Percentiles rank a stretch among this genome's conserved stretches.
Evolutionary conservation across 371 early-diverging fungal species (phyloP).

Genomic region (Coemansia sp.): DNA sequence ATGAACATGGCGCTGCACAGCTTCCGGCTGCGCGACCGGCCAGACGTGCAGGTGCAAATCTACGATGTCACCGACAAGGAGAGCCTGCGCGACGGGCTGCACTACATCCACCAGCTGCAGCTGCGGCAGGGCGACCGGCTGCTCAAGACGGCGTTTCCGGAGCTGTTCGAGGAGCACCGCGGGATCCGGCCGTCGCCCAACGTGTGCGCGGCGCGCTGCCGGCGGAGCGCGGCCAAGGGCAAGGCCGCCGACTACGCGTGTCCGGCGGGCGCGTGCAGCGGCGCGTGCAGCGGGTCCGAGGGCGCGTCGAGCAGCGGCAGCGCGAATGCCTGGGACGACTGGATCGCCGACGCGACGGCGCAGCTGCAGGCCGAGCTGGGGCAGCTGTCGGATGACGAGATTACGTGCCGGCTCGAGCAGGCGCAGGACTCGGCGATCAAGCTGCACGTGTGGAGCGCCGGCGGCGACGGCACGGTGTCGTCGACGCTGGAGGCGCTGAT

Average conservation of each 20-base stretch:
- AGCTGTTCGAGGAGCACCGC: slow-evolving; percentile 23
- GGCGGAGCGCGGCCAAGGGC: not conserved
- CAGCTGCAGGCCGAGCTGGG: slow-evolving; percentile 30
- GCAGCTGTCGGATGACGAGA: slow-evolving; percentile 35
- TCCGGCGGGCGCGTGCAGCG: not conserved
- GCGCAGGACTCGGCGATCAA: slow-evolving; percentile 46
- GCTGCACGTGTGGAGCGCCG: slow-evolving; percentile 66
- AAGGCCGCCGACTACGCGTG: not conserved
- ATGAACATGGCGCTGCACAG: slow-evolving; percentile 57
- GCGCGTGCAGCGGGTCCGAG: too few species aligned
- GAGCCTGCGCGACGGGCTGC: slow-evolving; percentile 54
- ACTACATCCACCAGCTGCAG: slow-evolving; percentile 50
- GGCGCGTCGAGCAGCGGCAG: not conserved
- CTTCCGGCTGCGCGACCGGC: slow-evolving; percentile 58
- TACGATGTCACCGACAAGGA: slow-evolving; percentile 58
- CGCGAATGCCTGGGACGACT: slow-evolving; percentile 40
- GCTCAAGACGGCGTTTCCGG: slow-evolving; percentile 38
- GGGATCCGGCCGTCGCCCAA: slow-evolving; percentile 38
- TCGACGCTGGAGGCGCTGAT: slow-evolving; percentile 60
- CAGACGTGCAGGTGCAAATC: slow-evolving; percentile 63
- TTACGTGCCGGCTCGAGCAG: slow-evolving; percentile 27
- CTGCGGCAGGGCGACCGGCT: slow-evolving; percentile 44
- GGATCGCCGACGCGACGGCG: slow-evolving; percentile 42
- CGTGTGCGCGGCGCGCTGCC: slow-evolving; percentile 4
- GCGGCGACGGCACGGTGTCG: slow-evolving; percentile 69